Evolutionary conservation across 2,329 filamentous ascomycete species (phyloP).

Genomic region (Colletotrichum godetiae): DNA sequence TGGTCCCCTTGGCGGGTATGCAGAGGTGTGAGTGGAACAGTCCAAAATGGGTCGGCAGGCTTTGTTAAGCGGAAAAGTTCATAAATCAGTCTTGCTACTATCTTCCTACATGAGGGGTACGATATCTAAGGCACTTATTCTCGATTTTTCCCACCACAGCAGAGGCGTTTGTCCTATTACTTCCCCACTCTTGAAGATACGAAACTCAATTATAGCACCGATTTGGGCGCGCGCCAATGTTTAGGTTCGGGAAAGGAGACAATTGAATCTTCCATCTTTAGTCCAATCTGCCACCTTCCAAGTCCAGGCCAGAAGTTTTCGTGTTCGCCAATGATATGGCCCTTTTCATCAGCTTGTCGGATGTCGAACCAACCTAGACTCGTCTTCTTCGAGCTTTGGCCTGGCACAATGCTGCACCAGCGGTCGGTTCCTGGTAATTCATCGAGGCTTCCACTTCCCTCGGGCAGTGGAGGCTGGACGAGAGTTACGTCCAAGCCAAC

Average conservation of each 20-base stretch:
- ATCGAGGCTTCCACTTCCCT: conserved; percentile 48
- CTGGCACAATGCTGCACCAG: conserved; percentile 56
- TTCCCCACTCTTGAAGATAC: background rate
- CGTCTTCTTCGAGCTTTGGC: conserved; percentile 43
- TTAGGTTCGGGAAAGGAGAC: conserved; percentile 41
- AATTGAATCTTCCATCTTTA: conserved; percentile 51
- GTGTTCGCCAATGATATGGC: conserved; percentile 38
- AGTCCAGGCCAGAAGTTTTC: conserved; percentile 62
- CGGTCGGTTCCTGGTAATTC: conserved; percentile 58
- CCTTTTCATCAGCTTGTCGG: conserved; percentile 48
- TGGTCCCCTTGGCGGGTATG: background rate
- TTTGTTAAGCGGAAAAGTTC: background rate
- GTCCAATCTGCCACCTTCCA: conserved; percentile 55
- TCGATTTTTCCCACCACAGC: background rate
- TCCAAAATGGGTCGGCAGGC: background rate
- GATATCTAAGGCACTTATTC: background rate
- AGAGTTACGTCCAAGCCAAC: conserved; percentile 56
- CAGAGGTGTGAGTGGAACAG: background rate
- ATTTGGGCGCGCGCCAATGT: conserved; percentile 40
- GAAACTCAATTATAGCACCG: conserved; percentile 36
- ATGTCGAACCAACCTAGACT: conserved; percentile 61
- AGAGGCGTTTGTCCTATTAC: background rate
- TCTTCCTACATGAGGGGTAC: background rate
- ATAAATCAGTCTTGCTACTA: background rate
- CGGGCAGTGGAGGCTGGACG: conserved; percentile 62